These are phyloP conservation scores for Diplodia corticola DNA, from an alignment of 2,329 filamentous ascomycete species.

Conservation along the genomic window DNA sequence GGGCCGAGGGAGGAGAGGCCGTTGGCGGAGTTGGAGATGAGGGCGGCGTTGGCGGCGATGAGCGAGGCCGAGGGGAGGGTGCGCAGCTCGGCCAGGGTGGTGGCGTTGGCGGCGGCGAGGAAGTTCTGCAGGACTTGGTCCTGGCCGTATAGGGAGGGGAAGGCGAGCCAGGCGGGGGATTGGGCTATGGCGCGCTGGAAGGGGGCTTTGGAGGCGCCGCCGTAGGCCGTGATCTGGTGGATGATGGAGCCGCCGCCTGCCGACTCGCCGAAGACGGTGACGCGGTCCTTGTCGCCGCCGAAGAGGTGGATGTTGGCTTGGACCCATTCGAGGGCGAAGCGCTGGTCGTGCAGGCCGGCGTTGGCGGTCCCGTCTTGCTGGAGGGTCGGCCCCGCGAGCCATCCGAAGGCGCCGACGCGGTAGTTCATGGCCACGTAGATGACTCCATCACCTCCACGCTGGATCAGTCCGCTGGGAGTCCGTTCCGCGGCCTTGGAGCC, in stretches of 20 bases:
- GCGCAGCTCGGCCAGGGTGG: background rate
- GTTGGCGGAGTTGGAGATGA: background rate
- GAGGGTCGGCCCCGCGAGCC: conserved; percentile 48
- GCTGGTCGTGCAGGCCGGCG: conserved; percentile 42
- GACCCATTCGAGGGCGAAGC: conserved; percentile 52
- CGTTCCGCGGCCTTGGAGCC: background rate
- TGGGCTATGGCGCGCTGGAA: conserved; percentile 43
- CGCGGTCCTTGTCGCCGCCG: conserved; percentile 48
- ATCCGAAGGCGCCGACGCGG: conserved; percentile 47
- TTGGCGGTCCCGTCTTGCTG: conserved; percentile 47
- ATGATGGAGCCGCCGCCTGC: conserved; percentile 43
- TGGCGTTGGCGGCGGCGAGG: background rate
- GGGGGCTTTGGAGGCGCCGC: conserved; percentile 41
- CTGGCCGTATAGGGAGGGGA: background rate
- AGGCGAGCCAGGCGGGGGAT: conserved; percentile 43
- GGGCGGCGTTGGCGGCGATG: background rate
- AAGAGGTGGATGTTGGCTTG: conserved; percentile 49
- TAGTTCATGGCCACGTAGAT: conserved; percentile 50
- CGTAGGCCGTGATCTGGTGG: conserved; percentile 55
- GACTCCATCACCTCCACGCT: conserved; percentile 37
- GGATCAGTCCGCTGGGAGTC: background rate
- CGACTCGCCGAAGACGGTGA: conserved; percentile 51
- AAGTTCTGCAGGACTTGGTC: background rate
- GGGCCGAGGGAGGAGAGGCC: background rate
- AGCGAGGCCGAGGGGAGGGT: background rate